Evolutionary conservation across 2,329 filamentous ascomycete species (phyloP), one percentile per base, ranked within the genome.

Genomic region (Metarhizium humberi): DNA sequence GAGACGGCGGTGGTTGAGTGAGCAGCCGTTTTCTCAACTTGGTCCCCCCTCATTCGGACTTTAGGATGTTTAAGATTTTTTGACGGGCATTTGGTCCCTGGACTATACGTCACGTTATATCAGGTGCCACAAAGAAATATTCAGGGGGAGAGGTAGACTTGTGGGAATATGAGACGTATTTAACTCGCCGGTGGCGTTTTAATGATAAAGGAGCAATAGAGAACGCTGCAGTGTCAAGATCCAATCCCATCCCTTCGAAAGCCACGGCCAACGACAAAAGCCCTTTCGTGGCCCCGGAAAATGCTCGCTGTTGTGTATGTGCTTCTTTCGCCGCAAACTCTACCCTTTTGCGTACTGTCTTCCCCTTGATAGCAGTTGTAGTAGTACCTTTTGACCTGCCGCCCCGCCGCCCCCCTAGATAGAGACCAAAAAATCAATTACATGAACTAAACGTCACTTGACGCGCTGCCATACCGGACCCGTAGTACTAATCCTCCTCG

Each of bases 401-500:
- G 7, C 45, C 45, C 7, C 25, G 36, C 25, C 38, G 16, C 20
- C 13, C 20, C 47, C 11, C 20, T 42, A 32, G 18, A 16, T 20
- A 38, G 25, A 32, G 43, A 32, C 51, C 16, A 40, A 14, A 14
- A 43, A 32, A 46, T 50, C 38, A 49, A 48, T 25, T 20, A 48
- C 34, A 16, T 55, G 16, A 55, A 46, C 46, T 53, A 47, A 50
- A 30, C 40, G 40, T 32, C 53, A 55, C 54, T 25, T 47, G 30
- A 42, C 53, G 47, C 32, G 51, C 32, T 43, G 50, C 56, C 32
- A 53, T 42, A 43, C 55, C 51, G 51, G 54, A 52, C 43, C 51
- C 36, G 47, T 48, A 55, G 34, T 32, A 30, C 56, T 57, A 57
- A 40, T 59, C 64, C 55, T 88, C 85, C 63, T 88, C 86, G 48